phyloP scores from a whole-genome alignment of 2,329 filamentous ascomycete species.

The Bipolaris oryzae region DNA sequence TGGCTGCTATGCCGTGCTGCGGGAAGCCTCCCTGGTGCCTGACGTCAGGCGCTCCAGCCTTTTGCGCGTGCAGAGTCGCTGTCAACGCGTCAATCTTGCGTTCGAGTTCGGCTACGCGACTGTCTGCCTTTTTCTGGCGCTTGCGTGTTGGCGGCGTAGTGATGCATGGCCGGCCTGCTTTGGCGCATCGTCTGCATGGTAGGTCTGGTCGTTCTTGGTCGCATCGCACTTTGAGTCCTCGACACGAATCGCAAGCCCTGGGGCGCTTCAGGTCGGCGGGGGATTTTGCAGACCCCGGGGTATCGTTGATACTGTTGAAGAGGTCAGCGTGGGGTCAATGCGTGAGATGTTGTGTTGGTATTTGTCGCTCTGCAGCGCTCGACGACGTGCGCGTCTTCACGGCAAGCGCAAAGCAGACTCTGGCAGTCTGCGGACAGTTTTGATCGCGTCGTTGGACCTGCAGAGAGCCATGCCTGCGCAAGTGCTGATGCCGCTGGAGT shows the following conservation, averaged over 20 bases:
- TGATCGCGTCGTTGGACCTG: neutral
- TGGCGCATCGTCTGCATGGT: constrained; percentile 70
- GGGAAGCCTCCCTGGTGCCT: constrained; percentile 33
- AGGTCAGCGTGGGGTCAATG: neutral
- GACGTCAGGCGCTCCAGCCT: constrained; percentile 28
- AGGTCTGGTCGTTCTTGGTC: constrained; percentile 74
- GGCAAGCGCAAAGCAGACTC: too few species aligned
- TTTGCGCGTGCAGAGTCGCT: constrained; percentile 71
- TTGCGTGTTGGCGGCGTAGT: constrained; percentile 74
- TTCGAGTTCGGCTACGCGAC: constrained; percentile 85
- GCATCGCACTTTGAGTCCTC: constrained; percentile 71
- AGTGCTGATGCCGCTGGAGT: neutral
- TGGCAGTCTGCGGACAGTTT: neutral
- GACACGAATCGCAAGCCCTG: constrained; percentile 56
- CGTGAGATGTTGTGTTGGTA: neutral
- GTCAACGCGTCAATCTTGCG: constrained; percentile 91
- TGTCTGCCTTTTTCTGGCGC: constrained; percentile 90
- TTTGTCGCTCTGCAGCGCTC: constrained; percentile 8
- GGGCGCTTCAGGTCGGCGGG: constrained; percentile 53
- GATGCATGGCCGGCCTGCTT: constrained; percentile 74
- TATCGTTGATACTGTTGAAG: constrained; percentile 27
- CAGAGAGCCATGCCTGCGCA: neutral
- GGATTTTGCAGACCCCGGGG: constrained; percentile 41
- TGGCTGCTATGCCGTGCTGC: constrained; percentile 22
- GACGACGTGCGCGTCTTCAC: neutral